Evolutionary conservation across 345 rosid species (phyloP).

Genomic region (Eucalyptus urophylla): DNA sequence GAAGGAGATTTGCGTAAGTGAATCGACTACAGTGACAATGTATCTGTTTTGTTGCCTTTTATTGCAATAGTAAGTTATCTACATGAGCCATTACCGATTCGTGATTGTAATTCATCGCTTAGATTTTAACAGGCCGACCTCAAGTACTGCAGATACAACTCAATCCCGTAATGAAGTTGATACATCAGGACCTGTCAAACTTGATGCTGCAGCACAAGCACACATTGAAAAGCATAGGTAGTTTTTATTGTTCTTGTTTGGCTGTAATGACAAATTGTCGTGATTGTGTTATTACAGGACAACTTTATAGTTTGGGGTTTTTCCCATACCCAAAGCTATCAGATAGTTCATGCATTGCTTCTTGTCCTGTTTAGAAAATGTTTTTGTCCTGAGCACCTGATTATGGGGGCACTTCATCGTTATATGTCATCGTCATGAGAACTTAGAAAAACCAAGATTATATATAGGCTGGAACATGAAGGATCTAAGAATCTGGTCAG

Average conservation of each 20-base stretch:
- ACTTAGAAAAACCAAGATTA: background rate
- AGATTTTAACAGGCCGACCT: conserved; percentile 21
- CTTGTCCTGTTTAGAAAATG: background rate
- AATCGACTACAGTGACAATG: background rate
- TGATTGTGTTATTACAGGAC: background rate
- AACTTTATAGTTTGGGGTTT: background rate
- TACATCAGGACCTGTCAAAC: conserved; percentile 41
- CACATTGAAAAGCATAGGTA: conserved; percentile 85
- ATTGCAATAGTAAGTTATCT: background rate
- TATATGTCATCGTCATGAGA: background rate
- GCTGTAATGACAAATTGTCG: background rate
- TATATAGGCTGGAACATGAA: background rate
- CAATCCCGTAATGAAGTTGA: conserved; percentile 18
- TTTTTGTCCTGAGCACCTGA: background rate
- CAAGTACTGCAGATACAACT: conserved; percentile 30
- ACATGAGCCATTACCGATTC: background rate
- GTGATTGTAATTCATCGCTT: background rate
- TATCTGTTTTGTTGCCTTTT: background rate
- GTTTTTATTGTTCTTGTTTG: background rate
- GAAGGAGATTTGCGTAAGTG: conserved; percentile 73
- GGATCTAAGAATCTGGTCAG: background rate
- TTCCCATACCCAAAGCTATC: background rate
- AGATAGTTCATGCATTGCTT: background rate
- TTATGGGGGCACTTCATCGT: background rate
- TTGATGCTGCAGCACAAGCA: conserved; percentile 53